Evolutionary conservation across 345 rosid species (phyloP).

Genomic region (Luvunga scandens): DNA sequence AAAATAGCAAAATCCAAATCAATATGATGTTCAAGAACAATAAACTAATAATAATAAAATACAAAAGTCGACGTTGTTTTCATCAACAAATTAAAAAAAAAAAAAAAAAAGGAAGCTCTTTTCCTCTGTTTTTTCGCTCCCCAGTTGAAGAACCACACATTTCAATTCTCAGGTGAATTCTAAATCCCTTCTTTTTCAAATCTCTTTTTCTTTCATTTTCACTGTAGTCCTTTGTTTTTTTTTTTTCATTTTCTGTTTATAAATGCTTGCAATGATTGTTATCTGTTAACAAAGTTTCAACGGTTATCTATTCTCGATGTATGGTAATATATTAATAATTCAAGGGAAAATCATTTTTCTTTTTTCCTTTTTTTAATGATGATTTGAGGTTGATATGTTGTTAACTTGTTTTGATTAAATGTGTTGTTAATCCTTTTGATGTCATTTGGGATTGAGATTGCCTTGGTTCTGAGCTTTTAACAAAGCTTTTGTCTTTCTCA

Average conservation of each 20-base stretch:
- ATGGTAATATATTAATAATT: background rate
- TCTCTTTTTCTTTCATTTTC: background rate
- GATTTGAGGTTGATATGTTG: background rate
- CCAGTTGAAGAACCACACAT: background rate
- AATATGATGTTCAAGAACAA: background rate
- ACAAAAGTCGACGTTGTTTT: background rate
- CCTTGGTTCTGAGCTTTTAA: background rate
- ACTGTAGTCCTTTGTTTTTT: background rate
- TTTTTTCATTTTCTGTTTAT: background rate
- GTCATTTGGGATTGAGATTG: background rate
- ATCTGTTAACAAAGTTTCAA: background rate
- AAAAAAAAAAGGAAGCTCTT: background rate
- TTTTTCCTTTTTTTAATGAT: background rate
- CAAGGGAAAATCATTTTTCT: background rate
- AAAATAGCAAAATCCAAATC: background rate
- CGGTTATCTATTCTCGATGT: background rate
- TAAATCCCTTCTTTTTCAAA: background rate
- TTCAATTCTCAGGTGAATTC: slow-evolving; percentile 9
- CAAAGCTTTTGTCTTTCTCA: background rate
- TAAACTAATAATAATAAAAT: too few relatives aligned
- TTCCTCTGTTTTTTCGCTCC: background rate
- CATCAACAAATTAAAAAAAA: background rate
- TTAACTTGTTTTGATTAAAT: background rate
- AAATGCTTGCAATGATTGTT: background rate
- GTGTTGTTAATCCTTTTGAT: background rate